Base-by-base conservation (phyloP, 768 basidiomycete genomes). In the Hypsizygus marmoreus region DNA sequence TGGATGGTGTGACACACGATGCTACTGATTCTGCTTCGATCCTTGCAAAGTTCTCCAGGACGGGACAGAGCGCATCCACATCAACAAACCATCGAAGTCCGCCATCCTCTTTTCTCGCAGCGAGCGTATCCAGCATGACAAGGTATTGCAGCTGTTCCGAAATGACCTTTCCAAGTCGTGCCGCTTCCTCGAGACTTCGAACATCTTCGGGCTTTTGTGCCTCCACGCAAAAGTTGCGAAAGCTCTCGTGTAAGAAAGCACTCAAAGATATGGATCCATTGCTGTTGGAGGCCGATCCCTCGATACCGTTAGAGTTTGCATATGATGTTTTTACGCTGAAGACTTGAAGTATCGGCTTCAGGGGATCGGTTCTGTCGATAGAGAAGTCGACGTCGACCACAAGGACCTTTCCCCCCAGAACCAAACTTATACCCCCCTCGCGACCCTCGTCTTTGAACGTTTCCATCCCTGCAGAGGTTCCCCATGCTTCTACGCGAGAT, bases 11-110 rank as follows among this genome's bases (percentile, higher is more conserved):
- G 26, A 70, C 80, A 39, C 60, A 87, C 86, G 65, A 73, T 19
- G 80, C 76, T 11, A 85, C 66, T 0, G 63, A 67, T 34, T 71
- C 63, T 1, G 80, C 80, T 63, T 88, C 86, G 10, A 57, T 68
- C 50, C 64, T 70, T 1, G 83, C 77, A 46, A 86, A 66, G 7
- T 56, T 61, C 50, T 79, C 77, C 2, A 81, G 60, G 25, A 70
- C 67, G 19, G 74, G 68, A 45, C 73, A 75, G 14, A 87, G 64
- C 24, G 73, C 63, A 53, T 84, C 82, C 4, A 83, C 66, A 49
- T 83, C 84, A 43, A 73, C 79, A 60, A 91, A 91, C 90, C 90
- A 91, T 42, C 80, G 73, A 30, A 86, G 73, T 1, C 88, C 86
- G 28, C 75, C 77, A 36, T 79, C 77, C 20, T 81, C 79, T 47